These are phyloP conservation scores for Magnolia kwangsiensis DNA, from an alignment of 164 flowering plant genomes.

Conservation along the genomic window DNA sequence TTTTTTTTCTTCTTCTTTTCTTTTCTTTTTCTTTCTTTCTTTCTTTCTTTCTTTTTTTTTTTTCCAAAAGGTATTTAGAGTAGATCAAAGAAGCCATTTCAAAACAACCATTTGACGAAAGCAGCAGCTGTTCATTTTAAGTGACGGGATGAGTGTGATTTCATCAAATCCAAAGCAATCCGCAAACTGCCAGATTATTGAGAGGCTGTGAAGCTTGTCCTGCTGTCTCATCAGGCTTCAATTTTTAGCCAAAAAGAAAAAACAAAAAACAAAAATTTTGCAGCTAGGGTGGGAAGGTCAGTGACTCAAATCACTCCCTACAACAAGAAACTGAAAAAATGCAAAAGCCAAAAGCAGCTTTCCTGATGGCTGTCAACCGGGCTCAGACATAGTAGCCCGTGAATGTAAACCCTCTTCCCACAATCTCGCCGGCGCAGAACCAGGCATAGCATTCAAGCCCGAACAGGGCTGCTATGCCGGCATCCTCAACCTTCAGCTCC, in stretches of 20 bases:
- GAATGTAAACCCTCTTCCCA: slow-evolving; percentile 24
- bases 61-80: neutral
- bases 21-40: too few relatives aligned
- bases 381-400: slow-evolving; percentile 20
- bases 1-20: too few relatives aligned
- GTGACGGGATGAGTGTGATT: neutral
- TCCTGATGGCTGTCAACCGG: neutral
- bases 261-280: neutral
- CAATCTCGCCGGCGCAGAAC: slow-evolving; percentile 21
- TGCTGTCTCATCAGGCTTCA: neutral
- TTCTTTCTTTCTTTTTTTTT: neutral
- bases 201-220: neutral
- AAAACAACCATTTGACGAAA: too few relatives aligned
- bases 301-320: slow-evolving; percentile 1
- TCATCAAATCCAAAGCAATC: neutral
- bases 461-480: slow-evolving; percentile 19
- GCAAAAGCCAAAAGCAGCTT: neutral
- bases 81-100: too few relatives aligned
- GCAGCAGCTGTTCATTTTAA: neutral
- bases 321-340: neutral
- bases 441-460: slow-evolving; percentile 20
- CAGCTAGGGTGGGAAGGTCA: slow-evolving; percentile 5
- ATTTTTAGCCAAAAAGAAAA: neutral
- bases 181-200: neutral
- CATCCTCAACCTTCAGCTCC: slow-evolving; percentile 23